A percentile compares a stretch with the other conserved stretches of the same genome.
Evolutionary conservation across 2,329 filamentous ascomycete genomes (phyloP).

Genomic region (Colletotrichum sp.): DNA sequence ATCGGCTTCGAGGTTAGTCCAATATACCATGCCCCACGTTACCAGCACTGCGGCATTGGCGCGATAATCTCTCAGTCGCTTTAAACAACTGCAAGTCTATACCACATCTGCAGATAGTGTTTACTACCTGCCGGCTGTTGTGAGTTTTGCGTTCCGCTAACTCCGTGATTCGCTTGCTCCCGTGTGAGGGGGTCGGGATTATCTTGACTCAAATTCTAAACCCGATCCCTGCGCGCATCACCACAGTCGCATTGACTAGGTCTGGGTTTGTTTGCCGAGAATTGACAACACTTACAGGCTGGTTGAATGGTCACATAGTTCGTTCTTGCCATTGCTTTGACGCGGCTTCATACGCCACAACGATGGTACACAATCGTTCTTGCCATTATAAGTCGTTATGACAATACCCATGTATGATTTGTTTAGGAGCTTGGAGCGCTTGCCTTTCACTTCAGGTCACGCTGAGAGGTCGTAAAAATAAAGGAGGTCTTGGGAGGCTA

Average conservation of each 20-base stretch:
- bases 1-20: background rate
- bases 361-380: background rate
- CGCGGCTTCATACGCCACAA: fast-evolving
- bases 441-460: background rate
- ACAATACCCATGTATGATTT: fast-evolving
- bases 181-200: background rate
- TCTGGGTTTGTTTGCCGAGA: background rate
- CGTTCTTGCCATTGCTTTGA: background rate
- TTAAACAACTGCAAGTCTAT: background rate
- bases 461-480: too few species aligned
- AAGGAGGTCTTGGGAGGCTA: background rate
- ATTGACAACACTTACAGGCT: background rate
- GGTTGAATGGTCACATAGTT: fast-evolving
- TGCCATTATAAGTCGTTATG: fast-evolving
- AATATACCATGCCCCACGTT: background rate
- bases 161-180: background rate
- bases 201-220: background rate
- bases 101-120: background rate
- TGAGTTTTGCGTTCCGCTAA: background rate
- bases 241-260: background rate
- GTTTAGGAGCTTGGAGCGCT: fast-evolving
- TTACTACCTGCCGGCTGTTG: background rate
- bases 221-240: background rate
- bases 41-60: background rate
- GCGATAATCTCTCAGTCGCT: background rate